A percentile compares a stretch with the other conserved stretches of the same genome.
phyloP scores from a whole-genome alignment of 1,284 basidiomycete genomes.

The Meira miltonrushii region DNA sequence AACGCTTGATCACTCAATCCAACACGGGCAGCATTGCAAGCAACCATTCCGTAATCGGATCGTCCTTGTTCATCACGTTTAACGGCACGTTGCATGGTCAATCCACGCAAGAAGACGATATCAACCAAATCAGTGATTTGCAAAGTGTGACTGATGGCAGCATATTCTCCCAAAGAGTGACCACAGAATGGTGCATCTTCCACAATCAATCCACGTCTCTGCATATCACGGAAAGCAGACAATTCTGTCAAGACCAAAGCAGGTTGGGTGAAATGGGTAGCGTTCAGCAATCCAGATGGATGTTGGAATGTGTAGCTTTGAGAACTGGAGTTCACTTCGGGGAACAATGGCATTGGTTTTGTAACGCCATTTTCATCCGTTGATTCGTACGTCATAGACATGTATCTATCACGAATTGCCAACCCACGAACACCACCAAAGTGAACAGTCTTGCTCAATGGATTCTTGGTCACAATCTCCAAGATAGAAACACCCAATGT shows the following conservation, averaged over 20 bases:
- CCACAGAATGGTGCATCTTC: constrained; percentile 84
- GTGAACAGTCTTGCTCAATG: constrained; percentile 72
- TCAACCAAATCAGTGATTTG: constrained; percentile 93
- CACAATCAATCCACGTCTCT: constrained; percentile 87
- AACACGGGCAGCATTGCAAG: constrained; percentile 91
- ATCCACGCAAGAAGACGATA: constrained; percentile 98
- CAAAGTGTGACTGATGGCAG: constrained; percentile 90
- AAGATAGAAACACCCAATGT: constrained; percentile 95
- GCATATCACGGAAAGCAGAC: constrained; percentile 97
- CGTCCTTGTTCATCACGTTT: constrained; percentile 83
- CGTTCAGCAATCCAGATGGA: constrained; percentile 87
- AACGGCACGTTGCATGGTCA: constrained; percentile 68
- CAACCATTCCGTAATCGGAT: constrained; percentile 97
- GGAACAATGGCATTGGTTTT: constrained; percentile 44
- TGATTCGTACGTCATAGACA: constrained; percentile 92
- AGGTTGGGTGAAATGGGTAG: constrained; percentile 97
- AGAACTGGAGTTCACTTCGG: constrained; percentile 38
- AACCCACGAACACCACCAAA: constrained; percentile 99
- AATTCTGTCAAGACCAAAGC: constrained; percentile 90
- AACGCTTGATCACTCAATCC: constrained; percentile 61
- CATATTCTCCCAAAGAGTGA: constrained; percentile 97
- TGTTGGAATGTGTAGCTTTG: constrained; percentile 85
- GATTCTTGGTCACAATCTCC: constrained; percentile 63
- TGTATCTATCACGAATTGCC: constrained; percentile 93
- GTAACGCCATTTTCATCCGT: constrained; percentile 75